Evolutionary conservation across 2,329 filamentous ascomycete genomes (phyloP), one percentile per base, ranked within the genome.

Genomic region (Diaporthe sp.): DNA sequence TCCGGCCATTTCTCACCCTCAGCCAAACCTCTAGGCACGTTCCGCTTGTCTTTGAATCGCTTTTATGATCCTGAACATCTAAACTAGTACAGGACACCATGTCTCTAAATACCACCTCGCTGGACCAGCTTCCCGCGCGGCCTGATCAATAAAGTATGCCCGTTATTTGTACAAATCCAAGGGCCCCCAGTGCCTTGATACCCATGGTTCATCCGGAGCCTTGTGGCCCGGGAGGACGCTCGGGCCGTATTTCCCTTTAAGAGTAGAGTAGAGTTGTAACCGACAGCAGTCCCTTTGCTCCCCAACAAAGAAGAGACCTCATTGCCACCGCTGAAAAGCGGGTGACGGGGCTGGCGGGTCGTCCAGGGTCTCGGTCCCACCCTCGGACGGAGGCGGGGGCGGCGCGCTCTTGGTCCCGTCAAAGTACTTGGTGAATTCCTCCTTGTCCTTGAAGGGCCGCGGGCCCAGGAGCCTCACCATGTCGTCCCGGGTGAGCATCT

Each of bases 381-480:
- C 82, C 82, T 87, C 86, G 55, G 83, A 82, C 31, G 87, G 87
- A 76, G 89, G 87, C 53, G 90, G 90, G 44, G 91, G 88, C 73
- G 92, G 91, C 22, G 91, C 87, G 80, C 89, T 90, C 81, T 89
- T 90, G 81, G 83, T 82, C 31, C 82, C 88, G 67, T 86, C 87
- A 84, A 99, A 99, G 88, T 98, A 99, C 88, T 98, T 98, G 81
- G 93, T 89, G 85, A 99, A 98, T 81, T 98, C 96, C 80, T 94
- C 93, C 76, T 91, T 89, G 80, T 98, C 96, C 55, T 94, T 93
- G 80, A 94, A 98, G 19, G 95, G 95, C 78, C 97, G 88, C 62
- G 93, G 93, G 31, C 97, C 97, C 37, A 99, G 88, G 74, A 99
- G 87, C 39, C 97, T 90, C 70, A 98, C 92, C 90, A 98, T 93